Percentiles rank a stretch among this genome's conserved stretches.
phyloP scores from a whole-genome alignment of 2,329 filamentous ascomycete genomes.

The Trichoderma breve region DNA sequence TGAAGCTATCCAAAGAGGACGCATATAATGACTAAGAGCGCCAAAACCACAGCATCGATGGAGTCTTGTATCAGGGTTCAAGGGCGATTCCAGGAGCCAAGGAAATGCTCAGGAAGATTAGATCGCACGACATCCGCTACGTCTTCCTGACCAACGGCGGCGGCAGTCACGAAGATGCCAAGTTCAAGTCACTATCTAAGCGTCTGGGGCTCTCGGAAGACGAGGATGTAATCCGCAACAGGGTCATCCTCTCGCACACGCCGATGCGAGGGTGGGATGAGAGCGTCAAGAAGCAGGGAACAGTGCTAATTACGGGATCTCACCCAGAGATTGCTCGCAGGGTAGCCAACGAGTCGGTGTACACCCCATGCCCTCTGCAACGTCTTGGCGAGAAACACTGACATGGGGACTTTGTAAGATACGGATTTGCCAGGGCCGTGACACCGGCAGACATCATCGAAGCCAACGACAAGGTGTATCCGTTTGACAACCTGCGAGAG shows the following conservation, averaged over 20 bases:
- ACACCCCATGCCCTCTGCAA: not conserved
- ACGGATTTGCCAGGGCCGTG: conserved; percentile 79
- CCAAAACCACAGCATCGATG: conserved; percentile 64
- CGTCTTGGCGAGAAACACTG: not conserved
- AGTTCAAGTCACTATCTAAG: conserved; percentile 35
- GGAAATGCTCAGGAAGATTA: conserved; percentile 69
- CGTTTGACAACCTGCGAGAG: conserved; percentile 59
- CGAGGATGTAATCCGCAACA: conserved; percentile 35
- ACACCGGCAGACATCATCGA: conserved; percentile 81
- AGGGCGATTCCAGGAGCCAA: conserved; percentile 76
- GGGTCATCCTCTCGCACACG: conserved; percentile 78
- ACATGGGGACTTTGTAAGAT: conserved; percentile 31
- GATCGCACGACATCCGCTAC: conserved; percentile 76
- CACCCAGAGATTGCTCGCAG: conserved; percentile 63
- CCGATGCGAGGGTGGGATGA: conserved; percentile 65
- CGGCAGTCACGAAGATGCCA: conserved; percentile 67
- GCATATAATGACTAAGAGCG: not conserved
- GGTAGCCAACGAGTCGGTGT: conserved; percentile 64
- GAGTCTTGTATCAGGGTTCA: conserved; percentile 84
- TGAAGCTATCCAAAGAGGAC: not conserved
- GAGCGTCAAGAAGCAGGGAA: conserved; percentile 41
- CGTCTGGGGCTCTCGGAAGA: conserved; percentile 33
- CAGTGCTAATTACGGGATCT: conserved; percentile 72
- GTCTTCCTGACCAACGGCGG: conserved; percentile 96
- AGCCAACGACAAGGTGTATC: conserved; percentile 74